Conservation (phyloP, 305 asterid genomes). For the Fraxinus ornus region DNA sequence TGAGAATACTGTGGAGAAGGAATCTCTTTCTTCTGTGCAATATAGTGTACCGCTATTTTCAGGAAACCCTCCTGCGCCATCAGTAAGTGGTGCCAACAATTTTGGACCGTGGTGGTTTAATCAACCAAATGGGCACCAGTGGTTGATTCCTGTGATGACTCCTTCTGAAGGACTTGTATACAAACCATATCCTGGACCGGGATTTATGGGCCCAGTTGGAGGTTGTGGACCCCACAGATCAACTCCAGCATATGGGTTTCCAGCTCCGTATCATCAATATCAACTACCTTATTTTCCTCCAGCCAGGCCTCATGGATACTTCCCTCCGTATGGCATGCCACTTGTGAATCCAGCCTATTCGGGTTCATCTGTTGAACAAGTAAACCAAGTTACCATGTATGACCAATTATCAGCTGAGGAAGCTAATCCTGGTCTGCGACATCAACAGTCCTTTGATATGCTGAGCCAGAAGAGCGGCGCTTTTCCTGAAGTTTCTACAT, state of each 20-base stretch:
- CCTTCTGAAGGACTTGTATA: constrained; percentile 89
- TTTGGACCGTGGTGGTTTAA: constrained; percentile 39
- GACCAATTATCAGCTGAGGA: constrained; percentile 12
- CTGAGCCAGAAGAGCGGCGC: constrained; percentile 29
- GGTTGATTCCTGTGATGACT: constrained; percentile 87
- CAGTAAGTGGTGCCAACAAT: constrained; percentile 33
- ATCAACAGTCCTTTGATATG: neutral
- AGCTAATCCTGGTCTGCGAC: constrained; percentile 9
- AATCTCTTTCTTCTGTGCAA: constrained; percentile 44
- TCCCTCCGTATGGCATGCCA: constrained; percentile 62
- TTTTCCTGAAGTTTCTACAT: constrained; percentile 8
- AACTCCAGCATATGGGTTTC: constrained; percentile 49
- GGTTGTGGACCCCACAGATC: constrained; percentile 36
- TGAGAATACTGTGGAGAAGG: constrained; percentile 51
- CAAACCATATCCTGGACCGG: constrained; percentile 71
- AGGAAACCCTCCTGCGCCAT: constrained; percentile 30
- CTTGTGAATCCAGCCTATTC: constrained; percentile 46
- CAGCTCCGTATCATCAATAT: constrained; percentile 39
- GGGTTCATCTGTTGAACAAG: constrained; percentile 41
- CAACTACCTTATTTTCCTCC: constrained; percentile 42
- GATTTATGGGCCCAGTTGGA: constrained; percentile 32
- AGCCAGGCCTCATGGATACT: constrained; percentile 48
- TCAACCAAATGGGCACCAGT: constrained; percentile 67
- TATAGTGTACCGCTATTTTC: constrained; percentile 33
- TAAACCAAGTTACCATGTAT: constrained; percentile 11